Evolutionary conservation across 228 moss, liverwort and hornwort genomes (phyloP), one percentile per base, ranked within the genome.

Genomic region (Sphagnum magellanicum): DNA sequence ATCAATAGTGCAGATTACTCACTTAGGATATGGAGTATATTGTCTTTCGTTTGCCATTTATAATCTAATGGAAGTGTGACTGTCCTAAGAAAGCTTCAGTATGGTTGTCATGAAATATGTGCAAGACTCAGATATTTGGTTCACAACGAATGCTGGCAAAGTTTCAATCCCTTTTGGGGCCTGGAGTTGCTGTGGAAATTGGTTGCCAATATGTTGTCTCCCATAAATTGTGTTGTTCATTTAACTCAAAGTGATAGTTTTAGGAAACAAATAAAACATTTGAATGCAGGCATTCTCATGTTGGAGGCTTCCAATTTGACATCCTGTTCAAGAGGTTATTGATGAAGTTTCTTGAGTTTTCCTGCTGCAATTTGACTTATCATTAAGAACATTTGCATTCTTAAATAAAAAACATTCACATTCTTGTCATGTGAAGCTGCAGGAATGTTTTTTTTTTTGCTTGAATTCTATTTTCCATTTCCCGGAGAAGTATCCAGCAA

Each of bases 81-180:
- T 6, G 15, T n/a, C 32, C 0, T 32, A 14, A 12, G 11, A 4
- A 46, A 12, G 53, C 13, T 47, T 11, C 15, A 50, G 13, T 16
- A 52, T 13, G 10, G 51, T 47, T 57, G 57, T 46, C 53, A 15
- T 11, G 15, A 13, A 51, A 15, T n/a, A 51, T 32, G 15, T 4
- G 13, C 17, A 15, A 50, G 6, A 68, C 12, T n/a, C 8, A 63
- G 71, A 50, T 13, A 15, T 71, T 50, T 17, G 17, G 12, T 6
- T 53, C 7, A 14, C 5, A 6, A 4, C 11, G 50, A 8, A 51
- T 72, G 85, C 87, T 90, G 92, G 82, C 88, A 46, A 98, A 98
- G 74, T 90, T 93, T 63, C 88, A 91, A 51, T 98, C 98, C 52
- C 92, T 93, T 76, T 98, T 92, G 69, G 98, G 98, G 71, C 98